Base-by-base conservation (phyloP, 2,329 filamentous ascomycete species). In the Bimuria novae-zelandiae region DNA sequence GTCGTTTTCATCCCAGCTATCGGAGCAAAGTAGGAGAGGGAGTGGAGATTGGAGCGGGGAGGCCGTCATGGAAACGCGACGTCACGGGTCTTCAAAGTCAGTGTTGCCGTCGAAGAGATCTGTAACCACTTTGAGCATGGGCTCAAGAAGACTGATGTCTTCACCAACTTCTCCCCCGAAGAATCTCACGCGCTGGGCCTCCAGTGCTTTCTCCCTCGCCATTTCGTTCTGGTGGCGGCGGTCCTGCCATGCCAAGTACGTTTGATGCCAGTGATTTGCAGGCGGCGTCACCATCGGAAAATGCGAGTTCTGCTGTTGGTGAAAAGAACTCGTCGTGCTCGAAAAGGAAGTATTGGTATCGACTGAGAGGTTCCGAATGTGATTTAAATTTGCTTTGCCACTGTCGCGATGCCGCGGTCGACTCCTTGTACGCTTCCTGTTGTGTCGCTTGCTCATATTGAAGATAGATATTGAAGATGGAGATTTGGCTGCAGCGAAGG, bases 91-190 rank as follows among this genome's bases (percentile, higher is more conserved):
- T 46, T 76, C 71, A 53, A 77, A 79, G 61, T 79, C 77, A 54
- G 75, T 71, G 49, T 68, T 62, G 27, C 75, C 76, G 51, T 77
- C 69, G 57, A 79, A 79, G 12, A 79, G 68, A 55, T 74, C 71
- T 48, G 75, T 75, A 17, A 79, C 76, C 10, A 79, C 77, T 62
- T 76, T 75, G 54, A 79, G 61, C 77, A 79, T 79, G 2, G 75
- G 72, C 45, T 74, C 76, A 45, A 76, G 67, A 12, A 79, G 69
- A 54, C 68, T 68, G 60, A 67, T 65, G 58, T 77, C 76, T 52
- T 77, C 75, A 49, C 72, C 73, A 40, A 65, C 71, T 48, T 73
- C 67, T 23, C 76, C 76, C 17, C 77, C 77, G 59, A 79, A 79
- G 56, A 77, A 68, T 27, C 76, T 70, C 37, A 75, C 64, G n/a